Base-by-base conservation (phyloP, 345 rosid genomes). In the Eucalyptus marginata region DNA sequence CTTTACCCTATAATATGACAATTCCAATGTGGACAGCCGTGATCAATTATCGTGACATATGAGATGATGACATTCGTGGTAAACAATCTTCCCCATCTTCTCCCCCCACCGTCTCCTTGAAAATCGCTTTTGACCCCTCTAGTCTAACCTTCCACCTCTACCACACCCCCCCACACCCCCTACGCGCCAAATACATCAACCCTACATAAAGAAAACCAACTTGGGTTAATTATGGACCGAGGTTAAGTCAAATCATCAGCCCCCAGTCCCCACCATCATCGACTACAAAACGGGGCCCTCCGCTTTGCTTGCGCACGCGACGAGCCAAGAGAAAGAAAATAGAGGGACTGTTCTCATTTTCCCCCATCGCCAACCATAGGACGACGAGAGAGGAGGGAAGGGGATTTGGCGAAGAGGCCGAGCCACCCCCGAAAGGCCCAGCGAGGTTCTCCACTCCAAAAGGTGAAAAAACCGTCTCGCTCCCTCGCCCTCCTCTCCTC, bases 31-130 rank as follows among this genome's bases (percentile, higher is more conserved):
- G 14, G 5, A 36, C 15, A 7, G 1, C 11, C 14, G 10, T 56
- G 4, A 2, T 56, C 29, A 22, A 22, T 13, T 24, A 22, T 10
- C 13, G 6, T 10, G 29, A 56, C 62, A 4, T 22, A 25, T 24
- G 0, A 0, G 13, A 22, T 10, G 5, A 56, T 56, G 62, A 56
- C 62, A 4, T 22, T 10, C 0, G 29, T 6, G 1, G 3, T 56
- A 56, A 56, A 24, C 5, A 1, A 24, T 22, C 0, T 1, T 24
- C 29, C 27, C 13, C 11, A 24, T 24, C 5, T 56, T 56, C 62
- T 24, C 6, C 62, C 62, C 13, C 62, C 13, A 10, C 62, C 29
- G 2, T 56, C 29, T 9, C 62, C 13, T 22, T 24, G 29, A 56
- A 56, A 56, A 56, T 56, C 6, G 13, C 62, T 24, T 24, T 56